Evolutionary conservation across 192 early-diverging fungal genomes (phyloP), one percentile per base, ranked within the genome.

Genomic region (Entomortierella beljakovae): DNA sequence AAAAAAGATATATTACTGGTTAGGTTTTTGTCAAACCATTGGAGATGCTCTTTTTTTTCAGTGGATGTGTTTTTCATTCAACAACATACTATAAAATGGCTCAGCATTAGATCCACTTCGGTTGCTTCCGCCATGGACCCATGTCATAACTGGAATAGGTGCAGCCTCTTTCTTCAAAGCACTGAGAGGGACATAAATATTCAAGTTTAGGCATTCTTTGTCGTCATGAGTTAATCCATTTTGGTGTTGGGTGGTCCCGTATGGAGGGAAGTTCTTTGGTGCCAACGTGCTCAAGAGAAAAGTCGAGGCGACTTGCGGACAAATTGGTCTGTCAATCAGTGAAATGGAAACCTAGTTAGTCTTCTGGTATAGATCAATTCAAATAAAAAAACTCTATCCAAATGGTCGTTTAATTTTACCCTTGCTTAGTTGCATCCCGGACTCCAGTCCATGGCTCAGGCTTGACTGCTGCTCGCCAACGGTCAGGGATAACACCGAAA

Each of bases 381-480:
- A n/a, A n/a, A n/a, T n/a, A n/a, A n/a, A n/a, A n/a, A n/a, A n/a
- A n/a, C n/a, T n/a, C 28, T 31, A 26, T 15, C 28, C 16, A 42
- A 5, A 35, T 57, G 34, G 9, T 28, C 15, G 3, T 26, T 43
- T 23, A 10, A 28, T 15, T 16, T 54, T 61, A 74, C 64, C 71
- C 71, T 55, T 65, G 71, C 16, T 67, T 48, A 5, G 71, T 61
- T 0, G 61, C 60, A 64, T 71, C 70, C 22, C 55, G 70, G 29
- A 71, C 40, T 26, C 54, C 70, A 6, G 70, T 40, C 70, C 70
- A 71, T 0, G 60, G 40, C 38, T 64, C 40, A 16, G 43, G 42
- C 43, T 71, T 71, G 42, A 64, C 70, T 29, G 70, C 61, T 8
- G 55, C 53, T 38, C 61, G 70, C 70, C 70, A 71, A 35, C 70